These are phyloP conservation scores for Hypoxylon perforatum DNA, from an alignment of 495 filamentous ascomycete genomes.

Conservation along the genomic window DNA sequence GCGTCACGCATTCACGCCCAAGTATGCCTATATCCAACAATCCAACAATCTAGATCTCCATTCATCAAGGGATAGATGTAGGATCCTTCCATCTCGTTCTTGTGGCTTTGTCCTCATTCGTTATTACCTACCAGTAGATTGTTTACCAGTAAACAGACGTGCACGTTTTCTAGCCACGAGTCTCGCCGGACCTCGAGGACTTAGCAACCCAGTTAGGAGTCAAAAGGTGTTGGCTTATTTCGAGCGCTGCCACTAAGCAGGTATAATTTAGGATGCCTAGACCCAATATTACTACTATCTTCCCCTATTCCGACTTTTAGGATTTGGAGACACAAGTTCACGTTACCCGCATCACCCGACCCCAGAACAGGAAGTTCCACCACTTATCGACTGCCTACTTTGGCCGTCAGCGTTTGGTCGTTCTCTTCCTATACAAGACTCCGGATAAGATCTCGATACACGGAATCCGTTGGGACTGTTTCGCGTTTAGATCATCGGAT, in stretches of 20 bases:
- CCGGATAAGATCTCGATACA: constrained; percentile 13
- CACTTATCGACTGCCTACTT: constrained; percentile 32
- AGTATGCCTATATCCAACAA: constrained; percentile 26
- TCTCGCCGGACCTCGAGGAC: constrained; percentile 13
- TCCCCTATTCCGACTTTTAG: constrained; percentile 11
- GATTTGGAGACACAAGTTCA: constrained; percentile 14
- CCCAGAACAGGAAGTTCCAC: constrained; percentile 36
- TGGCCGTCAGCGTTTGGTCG: constrained; percentile 7
- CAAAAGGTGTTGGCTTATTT: constrained; percentile 20
- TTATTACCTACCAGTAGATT: constrained; percentile 17
- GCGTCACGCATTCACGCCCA: constrained; percentile 39
- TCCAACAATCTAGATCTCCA: constrained; percentile 21
- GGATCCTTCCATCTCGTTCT: constrained; percentile 8
- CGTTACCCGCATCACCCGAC: constrained; percentile 30
- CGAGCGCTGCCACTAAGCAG: constrained; percentile 9
- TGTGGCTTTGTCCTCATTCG: constrained; percentile 28
- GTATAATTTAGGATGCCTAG: constrained; percentile 7
- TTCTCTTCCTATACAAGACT: constrained; percentile 12
- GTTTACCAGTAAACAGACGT: constrained; percentile 19
- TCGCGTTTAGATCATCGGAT: constrained; percentile 5
- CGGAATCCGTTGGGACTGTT: constrained; percentile 11
- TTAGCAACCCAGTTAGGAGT: constrained; percentile 19
- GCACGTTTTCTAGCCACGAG: constrained; percentile 20
- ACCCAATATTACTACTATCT: constrained; percentile 35
- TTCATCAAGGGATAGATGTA: constrained; percentile 30